Base-by-base conservation (phyloP, 2,329 filamentous ascomycete genomes). In the Ceratocystis smalleyi region DNA sequence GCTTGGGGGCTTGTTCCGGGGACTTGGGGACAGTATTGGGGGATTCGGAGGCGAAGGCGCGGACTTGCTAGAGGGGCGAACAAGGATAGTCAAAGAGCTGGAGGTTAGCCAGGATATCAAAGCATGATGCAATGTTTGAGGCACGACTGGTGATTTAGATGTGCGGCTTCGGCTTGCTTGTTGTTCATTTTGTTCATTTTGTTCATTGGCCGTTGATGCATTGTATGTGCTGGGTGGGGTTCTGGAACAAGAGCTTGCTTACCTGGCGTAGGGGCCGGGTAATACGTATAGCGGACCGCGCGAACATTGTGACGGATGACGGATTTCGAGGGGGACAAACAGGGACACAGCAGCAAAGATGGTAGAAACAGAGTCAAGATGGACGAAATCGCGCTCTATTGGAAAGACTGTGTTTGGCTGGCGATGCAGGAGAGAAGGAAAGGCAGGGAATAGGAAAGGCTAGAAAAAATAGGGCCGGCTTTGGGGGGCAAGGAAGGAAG, bases 201-300 rank as follows among this genome's bases (percentile, higher is more conserved):
- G 19, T 47, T 47, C 7, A 51, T 51, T 51, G 47, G 47, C 19
- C 5, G 3, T 19, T 10, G 19, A 15, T 51, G 19, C 12, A 51
- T 27, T 51, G 47, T 8, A 15, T 19, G 75, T 73, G 67, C 78
- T 74, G 65, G 69, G 27, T 17, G 62, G 54, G 6, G 40, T 57
- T 17, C 15, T 22, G 17, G 22, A 12, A 7, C 17, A 32, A 32
- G 54, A 57, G 54, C 54, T 30, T 57, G 47, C 81, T 72, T 77
- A 88, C 86, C 77, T 81, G 81, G 74, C 79, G 83, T 69, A 88
- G 74, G 69, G 86, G 84, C 76, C 84, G 83, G 63, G 81, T 80
- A 70, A 79, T 81, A 72, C 85, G 81, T 72, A 87, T 79, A 68
- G 79, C 77, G 70, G 83, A 79, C 78, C 86, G 79, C 67, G 85